Conservation (phyloP, 768 basidiomycete genomes). For the Russula griseocarnosa region DNA sequence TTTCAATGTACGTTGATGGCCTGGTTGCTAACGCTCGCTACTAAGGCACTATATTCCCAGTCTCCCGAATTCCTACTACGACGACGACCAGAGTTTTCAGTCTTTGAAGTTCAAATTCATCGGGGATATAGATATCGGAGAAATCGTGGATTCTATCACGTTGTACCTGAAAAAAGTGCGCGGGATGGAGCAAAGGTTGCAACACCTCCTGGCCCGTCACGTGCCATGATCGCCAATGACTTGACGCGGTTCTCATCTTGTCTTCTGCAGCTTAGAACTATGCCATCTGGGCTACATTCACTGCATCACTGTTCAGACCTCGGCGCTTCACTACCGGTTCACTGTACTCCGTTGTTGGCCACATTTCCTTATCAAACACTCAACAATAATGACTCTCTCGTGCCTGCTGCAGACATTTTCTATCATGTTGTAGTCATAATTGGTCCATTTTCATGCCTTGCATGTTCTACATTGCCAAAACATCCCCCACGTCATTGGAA, state of each 20-base stretch:
- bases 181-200: conserved; percentile 11
- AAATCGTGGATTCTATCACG: conserved; percentile 15
- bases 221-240: conserved; percentile 2
- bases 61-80: conserved; percentile 14
- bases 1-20: conserved; percentile 1
- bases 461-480: too few relatives aligned
- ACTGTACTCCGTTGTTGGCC: not conserved
- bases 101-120: conserved; percentile 13
- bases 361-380: not conserved
- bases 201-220: conserved; percentile 6
- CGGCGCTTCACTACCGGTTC: not conserved
- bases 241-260: not conserved
- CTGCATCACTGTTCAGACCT: not conserved
- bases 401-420: not conserved
- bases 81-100: conserved; percentile 11
- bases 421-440: not conserved
- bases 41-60: conserved; percentile 5
- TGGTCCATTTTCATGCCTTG: not conserved
- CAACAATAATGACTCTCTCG: not conserved
- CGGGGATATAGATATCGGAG: conserved; percentile 11
- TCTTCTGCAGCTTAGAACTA: not conserved
- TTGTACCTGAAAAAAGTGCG: conserved; percentile 21
- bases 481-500: too few relatives aligned
- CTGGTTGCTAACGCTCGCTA: not conserved
- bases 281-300: not conserved